phyloP scores from a whole-genome alignment of 345 rosid species.

The Eucalyptus marginata region DNA sequence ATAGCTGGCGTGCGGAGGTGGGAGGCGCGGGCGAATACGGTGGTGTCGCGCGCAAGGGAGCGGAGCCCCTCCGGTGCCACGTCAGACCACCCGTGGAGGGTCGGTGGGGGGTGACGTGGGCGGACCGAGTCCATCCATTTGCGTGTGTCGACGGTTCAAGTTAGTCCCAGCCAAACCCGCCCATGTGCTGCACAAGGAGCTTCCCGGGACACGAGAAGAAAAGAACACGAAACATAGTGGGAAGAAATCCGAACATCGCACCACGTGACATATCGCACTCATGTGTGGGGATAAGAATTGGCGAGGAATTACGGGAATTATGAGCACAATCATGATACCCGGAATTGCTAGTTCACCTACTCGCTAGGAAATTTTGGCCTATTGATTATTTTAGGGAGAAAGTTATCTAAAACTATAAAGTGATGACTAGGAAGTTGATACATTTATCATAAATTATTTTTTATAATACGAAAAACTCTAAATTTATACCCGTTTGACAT shows the following conservation, averaged over 20 bases:
- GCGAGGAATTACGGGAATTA: background rate
- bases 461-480: too few relatives aligned
- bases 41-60: background rate
- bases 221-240: background rate
- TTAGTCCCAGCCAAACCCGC: background rate
- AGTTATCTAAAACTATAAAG: too few relatives aligned
- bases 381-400: background rate
- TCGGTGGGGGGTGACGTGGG: slow-evolving; percentile 16
- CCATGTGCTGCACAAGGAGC: background rate
- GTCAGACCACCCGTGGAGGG: slow-evolving; percentile 15
- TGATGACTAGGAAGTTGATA: too few relatives aligned
- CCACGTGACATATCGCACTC: background rate
- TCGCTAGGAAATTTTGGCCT: background rate
- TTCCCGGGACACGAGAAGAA: background rate
- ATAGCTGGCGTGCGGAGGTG: background rate
- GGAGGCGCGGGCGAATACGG: background rate
- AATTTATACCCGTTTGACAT: too few relatives aligned
- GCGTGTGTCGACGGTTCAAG: slow-evolving; percentile 18
- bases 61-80: background rate
- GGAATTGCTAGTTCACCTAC: background rate
- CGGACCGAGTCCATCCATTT: background rate
- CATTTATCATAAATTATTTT: too few relatives aligned
- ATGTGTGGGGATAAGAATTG: background rate
- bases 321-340: background rate
- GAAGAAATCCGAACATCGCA: too few relatives aligned